Evolutionary conservation across 192 early-diverging fungal genomes (phyloP), one percentile per base, ranked within the genome.

Genomic region (Spinellus fusiger): DNA sequence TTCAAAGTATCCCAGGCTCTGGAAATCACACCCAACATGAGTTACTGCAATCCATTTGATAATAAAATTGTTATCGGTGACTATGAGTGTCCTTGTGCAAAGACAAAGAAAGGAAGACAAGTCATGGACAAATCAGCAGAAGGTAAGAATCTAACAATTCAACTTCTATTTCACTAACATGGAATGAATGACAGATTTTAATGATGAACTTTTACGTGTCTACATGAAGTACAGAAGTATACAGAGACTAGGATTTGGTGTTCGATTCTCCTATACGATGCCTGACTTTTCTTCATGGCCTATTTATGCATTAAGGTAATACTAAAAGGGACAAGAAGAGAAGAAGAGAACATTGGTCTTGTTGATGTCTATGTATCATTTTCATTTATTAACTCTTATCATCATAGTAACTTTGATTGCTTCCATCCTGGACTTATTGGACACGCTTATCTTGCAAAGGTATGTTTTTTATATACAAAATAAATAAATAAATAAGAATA

Each of bases 371-470:
- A 46, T 20, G 15, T 46, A 9, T 18, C 10, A 15, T 18, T 40
- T n/a, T 29, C 12, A 22, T n/a, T 47, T 47, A 6, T 25, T n/a
- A n/a, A n/a, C n/a, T n/a, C 62, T 28, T 48, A 69, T 22, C 26
- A 34, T n/a, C 26, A 73, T 32, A 78, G 73, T 56, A 62, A 69
- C 23, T 52, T 72, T 49, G 80, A 83, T 48, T 83, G 80, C 44
- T 83, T 83, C 65, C 80, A 83, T 60, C 80, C 80, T 16, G 51
- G 59, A 5, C 38, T 58, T 6, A 20, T 28, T 12, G 56, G 56
- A 3, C 56, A 58, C 29, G 13, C 40, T 31, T 58, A 44, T 37
- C 22, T 58, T 27, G 56, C 56, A 6, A 58, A 58, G 40, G 56
- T 58, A n/a, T n/a, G n/a, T n/a, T n/a, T n/a, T n/a, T n/a, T n/a